phyloP scores from a whole-genome alignment of 768 basidiomycete genomes.

The Podaxis mareebaensis region DNA sequence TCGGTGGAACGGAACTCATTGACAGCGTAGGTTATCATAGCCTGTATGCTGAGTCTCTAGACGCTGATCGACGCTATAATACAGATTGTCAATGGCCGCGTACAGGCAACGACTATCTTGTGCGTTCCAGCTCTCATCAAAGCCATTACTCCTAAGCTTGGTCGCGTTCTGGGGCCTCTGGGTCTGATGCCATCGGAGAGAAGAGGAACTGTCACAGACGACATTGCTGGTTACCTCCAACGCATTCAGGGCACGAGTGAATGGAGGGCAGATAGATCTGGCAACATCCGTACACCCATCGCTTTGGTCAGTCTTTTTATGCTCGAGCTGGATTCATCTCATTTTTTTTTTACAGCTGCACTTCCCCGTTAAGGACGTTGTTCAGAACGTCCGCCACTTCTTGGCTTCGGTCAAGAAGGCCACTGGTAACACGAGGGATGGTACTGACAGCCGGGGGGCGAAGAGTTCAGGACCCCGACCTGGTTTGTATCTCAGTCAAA shows the following conservation, averaged over 20 bases:
- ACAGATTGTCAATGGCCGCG: slow-evolving; percentile 72
- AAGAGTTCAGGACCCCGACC: slow-evolving; percentile 48
- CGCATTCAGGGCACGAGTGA: slow-evolving; percentile 81
- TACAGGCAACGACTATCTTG: slow-evolving; percentile 82
- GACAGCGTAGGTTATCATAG: slow-evolving; percentile 64
- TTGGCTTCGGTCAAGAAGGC: slow-evolving; percentile 71
- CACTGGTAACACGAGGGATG: slow-evolving; percentile 67
- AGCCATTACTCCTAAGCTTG: slow-evolving; percentile 78
- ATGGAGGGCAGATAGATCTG: slow-evolving; percentile 90
- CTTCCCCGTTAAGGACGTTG: slow-evolving; percentile 74
- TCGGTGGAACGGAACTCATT: slow-evolving; percentile 88
- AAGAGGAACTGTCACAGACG: slow-evolving; percentile 91
- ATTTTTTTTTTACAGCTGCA: slow-evolving; percentile 51
- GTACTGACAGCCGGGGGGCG: slow-evolving; percentile 40
- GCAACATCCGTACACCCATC: slow-evolving; percentile 81
- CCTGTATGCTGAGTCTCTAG: not conserved
- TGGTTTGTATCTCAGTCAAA: slow-evolving; percentile 31
- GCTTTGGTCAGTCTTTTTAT: slow-evolving; percentile 55
- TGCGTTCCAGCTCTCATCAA: slow-evolving; percentile 80
- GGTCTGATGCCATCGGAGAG: slow-evolving; percentile 96
- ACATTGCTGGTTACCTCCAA: slow-evolving; percentile 79
- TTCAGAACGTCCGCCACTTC: slow-evolving; percentile 79
- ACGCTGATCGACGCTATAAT: not conserved
- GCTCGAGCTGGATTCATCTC: not conserved
- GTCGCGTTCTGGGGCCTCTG: slow-evolving; percentile 77